phyloP scores from a whole-genome alignment of 768 basidiomycete genomes.

The Cyathus striatus region DNA sequence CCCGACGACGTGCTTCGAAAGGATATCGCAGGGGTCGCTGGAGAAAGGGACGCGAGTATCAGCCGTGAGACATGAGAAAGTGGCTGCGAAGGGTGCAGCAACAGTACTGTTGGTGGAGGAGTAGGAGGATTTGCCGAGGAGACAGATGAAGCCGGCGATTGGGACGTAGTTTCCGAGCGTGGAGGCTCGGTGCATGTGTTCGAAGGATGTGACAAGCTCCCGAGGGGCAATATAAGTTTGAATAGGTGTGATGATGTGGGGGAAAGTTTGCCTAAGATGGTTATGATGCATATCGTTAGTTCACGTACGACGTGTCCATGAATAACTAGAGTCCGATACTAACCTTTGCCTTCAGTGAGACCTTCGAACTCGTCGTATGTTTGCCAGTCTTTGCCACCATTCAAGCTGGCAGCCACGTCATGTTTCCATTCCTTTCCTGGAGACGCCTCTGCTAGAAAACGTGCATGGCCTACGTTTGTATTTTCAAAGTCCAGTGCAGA shows the following conservation, averaged over 20 bases:
- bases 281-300: too few species aligned
- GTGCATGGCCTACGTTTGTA: background rate
- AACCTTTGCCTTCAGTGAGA: slow-evolving; percentile 29
- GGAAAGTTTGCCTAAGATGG: slow-evolving; percentile 52
- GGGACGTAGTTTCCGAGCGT: slow-evolving; percentile 2
- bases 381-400: background rate
- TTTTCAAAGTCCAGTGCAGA: too few species aligned
- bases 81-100: slow-evolving; percentile 66
- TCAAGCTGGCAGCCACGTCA: background rate
- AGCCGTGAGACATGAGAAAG: slow-evolving; percentile 59
- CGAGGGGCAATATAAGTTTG: slow-evolving; percentile 57
- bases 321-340: slow-evolving; percentile 4
- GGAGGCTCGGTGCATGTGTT: slow-evolving; percentile 6
- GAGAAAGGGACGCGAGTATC: slow-evolving; percentile 40
- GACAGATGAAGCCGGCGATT: too few species aligned
- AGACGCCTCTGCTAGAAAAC: background rate
- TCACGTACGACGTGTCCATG: background rate
- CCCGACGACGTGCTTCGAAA: slow-evolving; percentile 35
- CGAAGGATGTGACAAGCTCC: slow-evolving; percentile 14
- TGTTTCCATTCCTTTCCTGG: background rate
- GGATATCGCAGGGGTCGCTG: slow-evolving; percentile 31
- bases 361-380: slow-evolving; percentile 23
- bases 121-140: slow-evolving; percentile 3
- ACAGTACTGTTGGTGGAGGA: slow-evolving; percentile 44
- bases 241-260: slow-evolving; percentile 63